These are phyloP conservation scores for Mucor mucedo DNA, from an alignment of 371 early-diverging fungal genomes.

Conservation along the genomic window DNA sequence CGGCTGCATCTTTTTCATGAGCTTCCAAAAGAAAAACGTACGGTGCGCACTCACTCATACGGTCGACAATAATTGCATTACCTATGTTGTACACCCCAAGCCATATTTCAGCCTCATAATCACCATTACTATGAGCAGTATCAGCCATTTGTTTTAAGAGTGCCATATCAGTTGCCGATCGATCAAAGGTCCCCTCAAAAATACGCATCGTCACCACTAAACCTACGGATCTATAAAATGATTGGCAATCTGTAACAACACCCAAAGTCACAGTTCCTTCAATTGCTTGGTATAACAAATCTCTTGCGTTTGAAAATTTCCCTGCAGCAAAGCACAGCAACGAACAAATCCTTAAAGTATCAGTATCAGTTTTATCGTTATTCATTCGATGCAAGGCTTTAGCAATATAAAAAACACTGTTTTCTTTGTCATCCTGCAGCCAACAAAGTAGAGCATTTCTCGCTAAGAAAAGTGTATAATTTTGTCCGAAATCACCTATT, in stretches of 20 bases:
- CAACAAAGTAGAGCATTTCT: conserved; percentile 55
- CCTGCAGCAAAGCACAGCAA: conserved; percentile 59
- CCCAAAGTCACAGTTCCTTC: conserved; percentile 53
- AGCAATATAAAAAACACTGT: conserved; percentile 51
- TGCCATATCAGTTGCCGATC: conserved; percentile 44
- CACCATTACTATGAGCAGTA: conserved; percentile 52
- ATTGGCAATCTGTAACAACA: conserved; percentile 57
- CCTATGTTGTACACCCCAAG: conserved; percentile 48
- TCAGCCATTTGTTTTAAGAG: conserved; percentile 54
- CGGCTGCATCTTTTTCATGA: conserved; percentile 35
- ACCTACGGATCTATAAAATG: conserved; percentile 59
- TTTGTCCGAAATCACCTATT: conserved; percentile 38
- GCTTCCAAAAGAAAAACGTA: conserved; percentile 45
- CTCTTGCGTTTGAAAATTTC: conserved; percentile 44
- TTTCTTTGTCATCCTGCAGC: conserved; percentile 51
- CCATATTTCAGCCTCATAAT: conserved; percentile 53
- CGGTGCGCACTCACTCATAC: conserved; percentile 39
- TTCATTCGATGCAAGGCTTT: conserved; percentile 41
- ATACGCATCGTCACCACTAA: conserved; percentile 56
- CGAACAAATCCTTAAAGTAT: conserved; percentile 49
- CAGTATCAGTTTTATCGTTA: conserved; percentile 38
- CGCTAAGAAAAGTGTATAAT: conserved; percentile 54
- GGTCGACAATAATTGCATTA: conserved; percentile 43
- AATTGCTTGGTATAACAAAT: conserved; percentile 50
- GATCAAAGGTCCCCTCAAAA: conserved; percentile 57